Evolutionary conservation across 768 basidiomycete genomes (phyloP), one percentile per base, ranked within the genome.

Genomic region (Asterophora lycoperdoides): DNA sequence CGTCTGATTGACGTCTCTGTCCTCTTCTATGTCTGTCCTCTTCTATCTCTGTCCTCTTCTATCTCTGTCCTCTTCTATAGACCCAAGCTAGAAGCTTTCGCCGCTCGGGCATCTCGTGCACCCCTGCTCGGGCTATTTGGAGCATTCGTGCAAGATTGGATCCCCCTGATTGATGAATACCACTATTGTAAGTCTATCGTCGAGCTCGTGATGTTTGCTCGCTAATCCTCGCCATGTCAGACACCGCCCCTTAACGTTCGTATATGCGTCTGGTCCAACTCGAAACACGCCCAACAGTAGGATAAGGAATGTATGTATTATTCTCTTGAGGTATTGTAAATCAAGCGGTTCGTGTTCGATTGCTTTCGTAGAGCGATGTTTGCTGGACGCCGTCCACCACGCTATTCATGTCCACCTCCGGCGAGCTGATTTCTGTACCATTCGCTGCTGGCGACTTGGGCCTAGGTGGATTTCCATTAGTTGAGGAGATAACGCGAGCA

Each of bases 91-190:
- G 81, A 84, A 60, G 73, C 73, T 1, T 68, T 91, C 53, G 81
- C 79, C 28, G 68, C 79, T 53, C 70, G 64, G 36, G 75, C 80
- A 15, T 71, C 79, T 3, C 70, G 70, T 48, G 74, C 73, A 38
- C 89, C 89, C 13, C 43, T 91, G 20, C 59, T 93, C 20, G 79
- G 83, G n/a, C 62, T 90, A 41, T 65, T 89, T 34, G 74, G 87
- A 55, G 78, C 82, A 19, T 68, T 93, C 49, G 63, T 89, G 49
- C 83, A 80, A 54, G 89, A 91, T 59, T 93, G 91, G 90, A 81
- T 93, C 54, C 91, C 89, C 15, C 68, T 93, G 62, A 88, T 93
- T 52, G 82, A 93, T 63, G 87, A 89, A 61, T 93, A 93, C 69
- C 84, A 93, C 71, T 93, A 93, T 74, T 93, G 90, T 90, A 60